Conservation (phyloP, 257 asterid genomes). For the Solanum pimpinellifolium region DNA sequence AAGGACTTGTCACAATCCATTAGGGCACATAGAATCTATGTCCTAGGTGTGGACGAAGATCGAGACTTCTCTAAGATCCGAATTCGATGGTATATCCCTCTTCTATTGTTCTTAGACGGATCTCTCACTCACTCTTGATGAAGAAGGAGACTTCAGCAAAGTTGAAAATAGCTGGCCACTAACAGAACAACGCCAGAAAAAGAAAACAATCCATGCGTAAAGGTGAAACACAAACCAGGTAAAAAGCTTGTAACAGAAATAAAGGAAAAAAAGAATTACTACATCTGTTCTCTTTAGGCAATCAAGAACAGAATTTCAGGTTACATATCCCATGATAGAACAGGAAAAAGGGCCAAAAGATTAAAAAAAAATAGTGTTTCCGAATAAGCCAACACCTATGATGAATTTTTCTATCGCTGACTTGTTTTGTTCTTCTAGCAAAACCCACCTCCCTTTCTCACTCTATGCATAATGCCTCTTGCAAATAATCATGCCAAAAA, state of each 20-base stretch:
- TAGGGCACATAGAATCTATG: too few relatives aligned
- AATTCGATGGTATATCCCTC: too few relatives aligned
- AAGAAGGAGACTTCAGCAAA: neutral
- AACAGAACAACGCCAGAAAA: neutral
- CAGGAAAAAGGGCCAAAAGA: neutral
- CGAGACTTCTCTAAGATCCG: too few relatives aligned
- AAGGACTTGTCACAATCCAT: too few relatives aligned
- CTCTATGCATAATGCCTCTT: neutral
- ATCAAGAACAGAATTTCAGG: neutral
- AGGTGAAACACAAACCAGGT: neutral
- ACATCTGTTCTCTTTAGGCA: neutral
- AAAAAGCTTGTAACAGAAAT: neutral
- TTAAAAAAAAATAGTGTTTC: neutral
- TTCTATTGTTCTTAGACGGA: too few relatives aligned
- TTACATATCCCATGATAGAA: neutral
- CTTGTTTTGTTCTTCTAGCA: neutral
- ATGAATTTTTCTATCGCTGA: neutral
- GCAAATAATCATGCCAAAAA: neutral
- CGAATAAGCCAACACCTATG: neutral
- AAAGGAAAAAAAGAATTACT: neutral
- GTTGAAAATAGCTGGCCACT: neutral
- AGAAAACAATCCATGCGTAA: neutral
- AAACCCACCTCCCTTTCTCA: neutral
- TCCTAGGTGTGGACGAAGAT: too few relatives aligned
- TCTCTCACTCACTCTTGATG: too few relatives aligned